Conservation (phyloP, 345 rosid genomes). For the Acer campestre region DNA sequence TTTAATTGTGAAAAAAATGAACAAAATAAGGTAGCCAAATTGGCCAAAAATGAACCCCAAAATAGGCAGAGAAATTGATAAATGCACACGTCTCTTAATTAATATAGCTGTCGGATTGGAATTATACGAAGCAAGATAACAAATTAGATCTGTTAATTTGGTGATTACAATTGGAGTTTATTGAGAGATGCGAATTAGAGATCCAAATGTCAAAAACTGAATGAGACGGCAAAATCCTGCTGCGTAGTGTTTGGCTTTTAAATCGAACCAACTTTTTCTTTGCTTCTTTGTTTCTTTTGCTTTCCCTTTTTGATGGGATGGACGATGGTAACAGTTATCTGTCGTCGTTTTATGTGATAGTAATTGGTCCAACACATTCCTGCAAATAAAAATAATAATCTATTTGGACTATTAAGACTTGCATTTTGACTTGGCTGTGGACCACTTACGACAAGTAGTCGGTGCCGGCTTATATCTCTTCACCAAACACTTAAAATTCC, state of each 20-base stretch:
- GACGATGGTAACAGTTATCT: too few species aligned
- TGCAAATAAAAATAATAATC: neutral
- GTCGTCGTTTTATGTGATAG: constrained; percentile 15
- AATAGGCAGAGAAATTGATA: neutral
- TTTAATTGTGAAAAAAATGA: neutral
- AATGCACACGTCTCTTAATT: neutral
- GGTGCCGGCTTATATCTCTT: constrained; percentile 17
- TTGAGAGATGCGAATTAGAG: too few species aligned
- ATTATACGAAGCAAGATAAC: neutral
- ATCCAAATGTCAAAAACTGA: too few species aligned
- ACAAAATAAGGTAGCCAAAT: neutral
- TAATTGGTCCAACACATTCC: too few species aligned
- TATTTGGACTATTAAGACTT: neutral
- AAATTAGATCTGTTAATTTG: neutral
- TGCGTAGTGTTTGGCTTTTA: too few species aligned
- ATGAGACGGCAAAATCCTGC: too few species aligned
- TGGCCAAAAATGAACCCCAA: neutral
- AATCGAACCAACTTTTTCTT: neutral
- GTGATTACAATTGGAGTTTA: too few species aligned
- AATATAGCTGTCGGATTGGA: neutral
- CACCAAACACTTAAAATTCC: neutral
- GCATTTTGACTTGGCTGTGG: neutral
- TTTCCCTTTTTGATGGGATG: too few species aligned
- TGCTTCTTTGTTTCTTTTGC: neutral
- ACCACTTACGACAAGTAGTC: neutral